These are phyloP conservation scores for Haematococcus lacustris DNA, from an alignment of 139 green algal species.

Conservation along the genomic window DNA sequence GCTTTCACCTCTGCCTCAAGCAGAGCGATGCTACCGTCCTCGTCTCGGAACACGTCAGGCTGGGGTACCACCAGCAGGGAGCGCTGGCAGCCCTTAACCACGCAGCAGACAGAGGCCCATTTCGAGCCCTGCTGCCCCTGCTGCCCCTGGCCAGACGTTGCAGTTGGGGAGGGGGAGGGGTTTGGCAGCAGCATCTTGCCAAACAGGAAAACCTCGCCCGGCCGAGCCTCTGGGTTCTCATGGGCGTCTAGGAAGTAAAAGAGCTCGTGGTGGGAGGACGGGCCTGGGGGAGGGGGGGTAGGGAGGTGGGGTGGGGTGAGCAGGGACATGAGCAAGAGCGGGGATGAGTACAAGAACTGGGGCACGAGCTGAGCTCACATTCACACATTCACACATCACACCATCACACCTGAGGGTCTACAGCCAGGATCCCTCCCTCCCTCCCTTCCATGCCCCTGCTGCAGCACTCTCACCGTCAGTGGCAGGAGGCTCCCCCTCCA, in stretches of 20 bases:
- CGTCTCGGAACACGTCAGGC: constrained; percentile 44
- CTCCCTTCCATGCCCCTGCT: too few species aligned
- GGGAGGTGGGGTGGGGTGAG: too few species aligned
- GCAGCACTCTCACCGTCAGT: too few species aligned
- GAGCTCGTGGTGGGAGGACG: too few species aligned
- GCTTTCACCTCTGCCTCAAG: constrained; percentile 40
- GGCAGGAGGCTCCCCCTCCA: constrained; percentile 49
- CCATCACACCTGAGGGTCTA: too few species aligned
- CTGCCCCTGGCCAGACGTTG: not conserved
- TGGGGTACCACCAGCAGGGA: constrained; percentile 74
- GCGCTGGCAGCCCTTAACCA: constrained; percentile 38
- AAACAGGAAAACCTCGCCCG: constrained; percentile 80
- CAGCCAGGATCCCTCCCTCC: too few species aligned
- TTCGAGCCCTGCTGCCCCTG: not conserved
- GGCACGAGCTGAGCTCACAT: too few species aligned
- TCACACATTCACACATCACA: too few species aligned
- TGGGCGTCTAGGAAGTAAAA: constrained; percentile 90
- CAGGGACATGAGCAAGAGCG: too few species aligned
- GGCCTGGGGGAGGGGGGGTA: too few species aligned
- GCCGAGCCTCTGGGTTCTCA: constrained; percentile 63
- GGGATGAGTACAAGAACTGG: too few species aligned
- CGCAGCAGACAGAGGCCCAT: constrained; percentile 7
- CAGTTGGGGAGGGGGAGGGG: not conserved
- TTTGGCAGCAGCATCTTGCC: constrained; percentile 69
- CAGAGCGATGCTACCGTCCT: constrained; percentile 34